Base-by-base conservation (phyloP, 495 filamentous ascomycete genomes). In the Daldinia caldariorum region DNA sequence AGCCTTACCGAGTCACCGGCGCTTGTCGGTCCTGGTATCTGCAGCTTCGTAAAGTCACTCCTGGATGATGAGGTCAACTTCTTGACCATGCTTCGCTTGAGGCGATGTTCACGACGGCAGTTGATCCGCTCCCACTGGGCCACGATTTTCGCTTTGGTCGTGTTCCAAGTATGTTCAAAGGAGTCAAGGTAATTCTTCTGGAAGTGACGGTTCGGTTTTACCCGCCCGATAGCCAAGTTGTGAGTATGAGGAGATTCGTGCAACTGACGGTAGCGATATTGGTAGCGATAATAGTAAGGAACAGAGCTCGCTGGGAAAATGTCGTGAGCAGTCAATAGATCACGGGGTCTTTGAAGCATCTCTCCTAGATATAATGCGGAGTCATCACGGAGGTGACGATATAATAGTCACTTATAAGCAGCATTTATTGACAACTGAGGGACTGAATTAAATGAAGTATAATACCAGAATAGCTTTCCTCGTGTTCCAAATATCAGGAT, bases 11-110 rank as follows among this genome's bases (percentile, higher is more conserved):
- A 43, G 45, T 61, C 32, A n/a, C 71, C 67, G 60, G n/a, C 51
- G 55, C 67, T 61, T 61, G 61, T 63, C 61, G 60, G 56, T 70
- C 45, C 73, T 62, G 53, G 58, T 54, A 63, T 35, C 13, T 49
- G 62, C 37, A 60, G 16, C 34, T 57, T 61, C 16, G 39, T 56
- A 34, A 69, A 9, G 31, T 31, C 66, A 31, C 63, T 65, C 50
- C 61, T 72, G 34, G 31, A 58, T 58, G 58, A 31, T 58, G 58
- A 31, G 61, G 72, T 64, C 57, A 54, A 70, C 31, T 63, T 68
- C 66, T 71, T 76, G 69, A 74, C 69, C 67, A 74, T 74, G 69
- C 74, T 74, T 69, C 69, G 72, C 72, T 64, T 74, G 53, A 66
- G 54, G 66, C 53, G 65, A 60, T 63, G 53, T 59, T 53, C 62